Evolutionary conservation across 495 filamentous ascomycete genomes (phyloP).

Genomic region (Aspergillus sclerotioniger): DNA sequence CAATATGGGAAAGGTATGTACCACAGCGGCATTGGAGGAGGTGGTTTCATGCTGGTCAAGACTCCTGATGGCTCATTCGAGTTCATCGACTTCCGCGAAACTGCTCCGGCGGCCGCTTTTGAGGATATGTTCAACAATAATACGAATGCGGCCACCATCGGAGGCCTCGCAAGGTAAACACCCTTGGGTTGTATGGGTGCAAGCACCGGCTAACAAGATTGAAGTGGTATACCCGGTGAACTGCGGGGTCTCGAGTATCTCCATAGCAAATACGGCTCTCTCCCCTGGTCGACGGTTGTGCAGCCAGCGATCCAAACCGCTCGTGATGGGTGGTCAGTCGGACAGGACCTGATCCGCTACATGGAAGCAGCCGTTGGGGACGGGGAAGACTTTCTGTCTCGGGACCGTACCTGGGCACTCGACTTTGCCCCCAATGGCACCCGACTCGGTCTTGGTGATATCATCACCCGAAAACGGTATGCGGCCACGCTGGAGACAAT

Average conservation of each 20-base stretch:
- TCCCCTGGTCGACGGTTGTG: conserved; percentile 69
- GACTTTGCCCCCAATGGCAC: conserved; percentile 87
- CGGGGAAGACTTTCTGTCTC: conserved; percentile 60
- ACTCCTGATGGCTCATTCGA: conserved; percentile 63
- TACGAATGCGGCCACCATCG: conserved; percentile 42
- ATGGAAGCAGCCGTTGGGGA: conserved; percentile 50
- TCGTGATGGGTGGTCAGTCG: conserved; percentile 69
- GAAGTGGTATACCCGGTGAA: conserved; percentile 78
- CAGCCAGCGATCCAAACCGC: conserved; percentile 72
- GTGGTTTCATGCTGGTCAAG: conserved; percentile 82
- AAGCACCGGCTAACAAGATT: background rate
- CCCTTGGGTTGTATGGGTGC: background rate
- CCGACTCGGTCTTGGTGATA: conserved; percentile 66
- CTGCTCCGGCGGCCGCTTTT: conserved; percentile 72
- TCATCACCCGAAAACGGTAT: conserved; percentile 73
- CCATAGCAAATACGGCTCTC: conserved; percentile 67
- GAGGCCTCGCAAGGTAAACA: conserved; percentile 63
- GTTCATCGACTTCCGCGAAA: conserved; percentile 82
- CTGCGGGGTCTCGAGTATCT: conserved; percentile 72
- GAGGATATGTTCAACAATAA: conserved; percentile 77
- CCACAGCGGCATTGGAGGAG: conserved; percentile 83
- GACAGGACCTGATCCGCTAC: conserved; percentile 65
- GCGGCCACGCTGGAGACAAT: conserved; percentile 76
- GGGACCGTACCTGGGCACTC: conserved; percentile 73
- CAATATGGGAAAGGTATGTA: conserved; percentile 60